A percentile compares a stretch with the other conserved stretches of the same genome.
phyloP scores from a whole-genome alignment of 1,284 basidiomycete genomes.

The Afroboletus lepidellus region DNA sequence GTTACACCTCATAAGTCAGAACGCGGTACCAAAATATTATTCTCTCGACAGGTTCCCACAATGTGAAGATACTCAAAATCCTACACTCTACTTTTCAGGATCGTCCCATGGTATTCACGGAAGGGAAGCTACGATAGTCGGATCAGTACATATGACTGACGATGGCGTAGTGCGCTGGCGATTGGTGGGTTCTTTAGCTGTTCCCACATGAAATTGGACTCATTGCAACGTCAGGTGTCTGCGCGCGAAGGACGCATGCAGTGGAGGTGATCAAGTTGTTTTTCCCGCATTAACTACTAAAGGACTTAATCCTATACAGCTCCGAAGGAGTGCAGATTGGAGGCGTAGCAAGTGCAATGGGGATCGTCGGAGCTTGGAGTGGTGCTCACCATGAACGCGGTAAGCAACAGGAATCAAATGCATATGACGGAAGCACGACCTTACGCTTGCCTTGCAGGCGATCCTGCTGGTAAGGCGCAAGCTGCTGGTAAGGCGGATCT shows the following conservation, averaged over 20 bases:
- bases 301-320: conserved; percentile 22
- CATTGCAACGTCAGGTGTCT: conserved; percentile 41
- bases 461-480: conserved; percentile 52
- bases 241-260: conserved; percentile 47
- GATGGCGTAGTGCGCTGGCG: conserved; percentile 60
- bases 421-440: neutral
- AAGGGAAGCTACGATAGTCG: conserved; percentile 50
- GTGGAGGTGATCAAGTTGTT: conserved; percentile 48
- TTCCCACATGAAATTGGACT: conserved; percentile 2
- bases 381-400: conserved; percentile 58
- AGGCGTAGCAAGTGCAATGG: conserved; percentile 57
- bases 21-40: conserved; percentile 31
- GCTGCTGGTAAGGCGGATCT: neutral
- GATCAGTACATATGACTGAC: conserved; percentile 52
- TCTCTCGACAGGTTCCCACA: conserved; percentile 24
- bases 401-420: conserved; percentile 19
- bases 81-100: conserved; percentile 56
- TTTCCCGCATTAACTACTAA: neutral
- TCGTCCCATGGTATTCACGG: conserved; percentile 44
- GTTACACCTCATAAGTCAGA: conserved; percentile 43
- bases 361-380: conserved; percentile 65
- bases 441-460: conserved; percentile 39
- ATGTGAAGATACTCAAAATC: conserved; percentile 34
- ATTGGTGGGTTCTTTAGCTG: conserved; percentile 48
- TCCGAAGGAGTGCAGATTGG: conserved; percentile 68